Evolutionary conservation across 129 eudicot genomes (phyloP).

Genomic region (Flaveria linearis): DNA sequence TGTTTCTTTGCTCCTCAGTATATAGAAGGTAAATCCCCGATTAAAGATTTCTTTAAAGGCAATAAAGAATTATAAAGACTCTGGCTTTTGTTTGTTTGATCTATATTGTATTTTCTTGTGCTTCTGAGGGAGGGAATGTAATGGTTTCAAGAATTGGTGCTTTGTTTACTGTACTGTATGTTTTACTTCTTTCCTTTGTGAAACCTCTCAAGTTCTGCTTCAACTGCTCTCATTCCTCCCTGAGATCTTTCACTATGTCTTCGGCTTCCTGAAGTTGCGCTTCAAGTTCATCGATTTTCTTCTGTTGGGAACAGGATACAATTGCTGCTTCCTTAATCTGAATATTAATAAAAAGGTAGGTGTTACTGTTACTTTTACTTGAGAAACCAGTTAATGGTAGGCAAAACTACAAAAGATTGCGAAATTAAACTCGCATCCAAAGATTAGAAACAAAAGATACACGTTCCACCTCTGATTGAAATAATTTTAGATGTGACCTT

Average conservation of each 20-base stretch:
- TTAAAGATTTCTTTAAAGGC: constrained; percentile 38
- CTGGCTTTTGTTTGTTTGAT: constrained; percentile 39
- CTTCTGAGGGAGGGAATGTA: constrained; percentile 32
- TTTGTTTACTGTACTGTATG: constrained; percentile 29
- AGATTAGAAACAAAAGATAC: no score
- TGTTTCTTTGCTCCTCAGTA: constrained; percentile 67
- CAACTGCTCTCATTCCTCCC: constrained; percentile 72
- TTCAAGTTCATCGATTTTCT: constrained; percentile 85
- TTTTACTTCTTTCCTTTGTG: constrained; percentile 41
- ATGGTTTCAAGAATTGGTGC: constrained; percentile 25
- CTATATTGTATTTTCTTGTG: constrained; percentile 24
- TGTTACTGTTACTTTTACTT: constrained; percentile 1
- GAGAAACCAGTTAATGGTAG: not conserved
- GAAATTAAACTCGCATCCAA: not conserved
- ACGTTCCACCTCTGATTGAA: no score
- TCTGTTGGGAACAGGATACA: constrained; percentile 59
- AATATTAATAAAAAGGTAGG: constrained; percentile 15
- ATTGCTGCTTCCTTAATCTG: constrained; percentile 70
- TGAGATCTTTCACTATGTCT: constrained; percentile 82
- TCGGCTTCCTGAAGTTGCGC: constrained; percentile 97
- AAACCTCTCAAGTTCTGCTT: constrained; percentile 56
- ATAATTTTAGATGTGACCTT: not conserved
- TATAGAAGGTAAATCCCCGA: constrained; percentile 68
- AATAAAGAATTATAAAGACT: constrained; percentile 30
- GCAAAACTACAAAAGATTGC: not conserved